A percentile compares a stretch with the other conserved stretches of the same genome.
phyloP scores from a whole-genome alignment of 345 rosid species.

The Pugionium cornutum region DNA sequence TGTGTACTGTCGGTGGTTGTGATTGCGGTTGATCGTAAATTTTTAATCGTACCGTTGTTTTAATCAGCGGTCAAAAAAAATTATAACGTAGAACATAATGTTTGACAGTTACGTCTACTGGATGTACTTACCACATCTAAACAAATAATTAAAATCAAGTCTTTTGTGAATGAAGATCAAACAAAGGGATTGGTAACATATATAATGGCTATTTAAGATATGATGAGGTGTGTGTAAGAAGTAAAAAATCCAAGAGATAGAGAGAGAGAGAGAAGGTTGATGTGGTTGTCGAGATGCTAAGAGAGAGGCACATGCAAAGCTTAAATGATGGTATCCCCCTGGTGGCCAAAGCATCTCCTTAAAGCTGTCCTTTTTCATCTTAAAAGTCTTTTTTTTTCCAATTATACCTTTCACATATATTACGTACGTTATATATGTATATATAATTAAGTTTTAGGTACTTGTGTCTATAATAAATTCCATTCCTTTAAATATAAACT shows the following conservation, averaged over 20 bases:
- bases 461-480: background rate
- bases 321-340: conserved; percentile 44
- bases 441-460: background rate
- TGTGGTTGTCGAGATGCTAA: conserved; percentile 47
- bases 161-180: conserved; percentile 12
- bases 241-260: conserved; percentile 41
- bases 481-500: too few species aligned
- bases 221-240: conserved; percentile 39
- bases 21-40: too few species aligned
- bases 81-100: too few species aligned
- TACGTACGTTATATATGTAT: too few species aligned
- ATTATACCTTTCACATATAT: too few species aligned
- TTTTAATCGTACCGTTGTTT: too few species aligned
- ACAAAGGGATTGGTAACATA: conserved; percentile 16
- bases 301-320: conserved; percentile 51
- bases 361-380: conserved; percentile 44
- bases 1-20: too few species aligned
- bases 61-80: too few species aligned
- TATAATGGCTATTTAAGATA: conserved; percentile 6
- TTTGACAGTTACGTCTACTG: too few species aligned
- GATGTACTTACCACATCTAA: too few species aligned
- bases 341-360: conserved; percentile 46
- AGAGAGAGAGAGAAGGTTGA: conserved; percentile 37
- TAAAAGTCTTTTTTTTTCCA: conserved; percentile 8
- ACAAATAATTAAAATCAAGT: too few species aligned